Base-by-base conservation (phyloP, 116 monocot species). In the Trichopus zeylanicus region DNA sequence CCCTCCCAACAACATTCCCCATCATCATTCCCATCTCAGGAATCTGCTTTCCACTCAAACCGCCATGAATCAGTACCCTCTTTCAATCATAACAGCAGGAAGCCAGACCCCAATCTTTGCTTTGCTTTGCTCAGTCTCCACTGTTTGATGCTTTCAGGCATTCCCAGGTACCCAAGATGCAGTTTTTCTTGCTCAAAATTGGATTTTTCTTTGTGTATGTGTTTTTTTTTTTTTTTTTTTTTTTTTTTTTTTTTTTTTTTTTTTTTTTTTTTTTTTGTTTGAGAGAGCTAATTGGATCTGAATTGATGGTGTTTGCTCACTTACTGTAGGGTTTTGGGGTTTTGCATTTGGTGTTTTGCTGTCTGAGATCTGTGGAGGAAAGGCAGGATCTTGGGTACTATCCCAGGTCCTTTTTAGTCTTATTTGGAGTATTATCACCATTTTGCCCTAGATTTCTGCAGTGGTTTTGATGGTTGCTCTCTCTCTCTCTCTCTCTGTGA, bases 281-380 rank as follows among this genome's bases (percentile, higher is more conserved):
- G n/a, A n/a, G n/a, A n/a, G 42, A 18, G n/a, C n/a, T 4, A 42
- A 3, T 42, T 16, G 42, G 42, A 42, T 42, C 42, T 42, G 42
- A 42, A 42, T 42, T 42, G 42, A n/a, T 42, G 42, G 42, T 16
- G 42, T 42, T 42, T n/a, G n/a, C n/a, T 42, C 42, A 42, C n/a
- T n/a, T n/a, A n/a, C n/a, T n/a, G n/a, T n/a, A n/a, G n/a, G n/a
- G n/a, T n/a, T n/a, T n/a, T n/a, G n/a, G n/a, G n/a, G n/a, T n/a
- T n/a, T n/a, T n/a, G 42, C 13, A 42, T 42, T 42, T 42, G 42
- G 42, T 42, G 42, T 3, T 42, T n/a, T 42, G n/a, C 13, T 42
- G 42, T 42, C 13, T 42, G 42, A 42, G 42, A 42, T 42, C 42
- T 42, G 42, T 16, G n/a, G 42, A n/a, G 16, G 13, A n/a, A 13